Percentiles rank a stretch among this genome's conserved stretches.
These are phyloP conservation scores for Suillus fuscotomentosus DNA, from an alignment of 768 basidiomycete species.

Conservation along the genomic window DNA sequence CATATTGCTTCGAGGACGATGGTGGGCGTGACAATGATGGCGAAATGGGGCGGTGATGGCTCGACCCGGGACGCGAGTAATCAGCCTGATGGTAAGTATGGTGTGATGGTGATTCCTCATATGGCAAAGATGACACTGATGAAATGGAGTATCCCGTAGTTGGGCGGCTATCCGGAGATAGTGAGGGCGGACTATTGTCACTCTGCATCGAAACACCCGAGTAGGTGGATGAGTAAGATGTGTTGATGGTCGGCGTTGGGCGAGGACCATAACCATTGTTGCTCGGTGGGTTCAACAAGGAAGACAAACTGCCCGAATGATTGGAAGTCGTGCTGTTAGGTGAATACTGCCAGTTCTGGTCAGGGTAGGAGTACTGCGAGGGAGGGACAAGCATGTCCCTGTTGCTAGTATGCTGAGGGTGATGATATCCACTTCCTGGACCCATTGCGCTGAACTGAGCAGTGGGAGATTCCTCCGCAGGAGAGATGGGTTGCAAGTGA, in stretches of 20 bases:
- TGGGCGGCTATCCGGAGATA: slow-evolving; percentile 84
- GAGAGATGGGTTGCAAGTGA: slow-evolving; percentile 63
- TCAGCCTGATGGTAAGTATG: slow-evolving; percentile 43
- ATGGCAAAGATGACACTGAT: slow-evolving; percentile 73
- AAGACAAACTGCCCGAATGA: slow-evolving; percentile 74
- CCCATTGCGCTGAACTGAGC: slow-evolving; percentile 44
- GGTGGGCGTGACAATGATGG: slow-evolving; percentile 67
- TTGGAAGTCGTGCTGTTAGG: slow-evolving; percentile 54
- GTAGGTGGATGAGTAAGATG: slow-evolving; percentile 66
- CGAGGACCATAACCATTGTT: slow-evolving; percentile 43
- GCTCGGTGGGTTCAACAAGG: slow-evolving; percentile 69
- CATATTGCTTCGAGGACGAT: slow-evolving; percentile 61
- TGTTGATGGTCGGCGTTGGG: slow-evolving; percentile 69
- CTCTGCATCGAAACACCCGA: slow-evolving; percentile 67
- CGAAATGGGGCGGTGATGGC: slow-evolving; percentile 63
- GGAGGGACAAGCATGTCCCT: slow-evolving; percentile 41
- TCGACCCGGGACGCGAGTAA: slow-evolving; percentile 72
- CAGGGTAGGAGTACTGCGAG: slow-evolving; percentile 62
- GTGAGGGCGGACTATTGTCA: slow-evolving; percentile 64
- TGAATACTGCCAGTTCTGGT: slow-evolving; percentile 55
- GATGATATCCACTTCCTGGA: slow-evolving; percentile 26
- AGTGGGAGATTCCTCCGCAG: slow-evolving; percentile 66
- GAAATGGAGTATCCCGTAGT: slow-evolving; percentile 86
- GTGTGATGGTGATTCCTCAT: slow-evolving; percentile 52
- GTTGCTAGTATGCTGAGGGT: slow-evolving; percentile 25